These are phyloP conservation scores for Corymbia citriodora DNA, from an alignment of 441 rosid species.

Conservation along the genomic window DNA sequence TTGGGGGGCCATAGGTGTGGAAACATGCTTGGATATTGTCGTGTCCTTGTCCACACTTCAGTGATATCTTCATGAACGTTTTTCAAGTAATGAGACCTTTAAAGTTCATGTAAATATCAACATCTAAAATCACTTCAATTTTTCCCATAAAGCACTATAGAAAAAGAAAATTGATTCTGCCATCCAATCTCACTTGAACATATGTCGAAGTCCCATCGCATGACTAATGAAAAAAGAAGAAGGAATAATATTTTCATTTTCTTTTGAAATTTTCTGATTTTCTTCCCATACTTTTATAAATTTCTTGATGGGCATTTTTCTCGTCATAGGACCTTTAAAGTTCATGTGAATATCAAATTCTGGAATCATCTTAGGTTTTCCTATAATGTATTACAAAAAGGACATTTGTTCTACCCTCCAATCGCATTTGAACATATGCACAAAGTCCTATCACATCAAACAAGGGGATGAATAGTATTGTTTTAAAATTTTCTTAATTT, in stretches of 20 bases:
- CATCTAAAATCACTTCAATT: not conserved
- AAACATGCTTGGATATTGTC: not conserved
- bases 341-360: not conserved
- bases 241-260: too few species aligned
- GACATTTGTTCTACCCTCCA: rapidly evolving
- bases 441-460: not conserved
- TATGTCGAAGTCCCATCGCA: too few species aligned
- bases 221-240: rapidly evolving
- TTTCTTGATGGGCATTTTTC: too few species aligned
- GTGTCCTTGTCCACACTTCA: not conserved
- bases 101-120: not conserved
- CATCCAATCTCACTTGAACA: too few species aligned
- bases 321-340: too few species aligned
- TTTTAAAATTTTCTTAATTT: not conserved
- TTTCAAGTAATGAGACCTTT: not conserved
- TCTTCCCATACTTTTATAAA: too few species aligned
- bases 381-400: not conserved
- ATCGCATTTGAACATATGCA: rapidly evolving
- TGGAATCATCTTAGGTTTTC: not conserved
- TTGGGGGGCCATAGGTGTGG: not conserved
- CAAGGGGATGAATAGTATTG: not conserved
- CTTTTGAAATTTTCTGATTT: too few species aligned
- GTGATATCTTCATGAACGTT: not conserved
- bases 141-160: not conserved
- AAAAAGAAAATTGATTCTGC: too few species aligned